Evolutionary conservation across 1,139 yeast genomes (phyloP), one percentile per base, ranked within the genome.

Genomic region (Yamadazyma conglobata): DNA sequence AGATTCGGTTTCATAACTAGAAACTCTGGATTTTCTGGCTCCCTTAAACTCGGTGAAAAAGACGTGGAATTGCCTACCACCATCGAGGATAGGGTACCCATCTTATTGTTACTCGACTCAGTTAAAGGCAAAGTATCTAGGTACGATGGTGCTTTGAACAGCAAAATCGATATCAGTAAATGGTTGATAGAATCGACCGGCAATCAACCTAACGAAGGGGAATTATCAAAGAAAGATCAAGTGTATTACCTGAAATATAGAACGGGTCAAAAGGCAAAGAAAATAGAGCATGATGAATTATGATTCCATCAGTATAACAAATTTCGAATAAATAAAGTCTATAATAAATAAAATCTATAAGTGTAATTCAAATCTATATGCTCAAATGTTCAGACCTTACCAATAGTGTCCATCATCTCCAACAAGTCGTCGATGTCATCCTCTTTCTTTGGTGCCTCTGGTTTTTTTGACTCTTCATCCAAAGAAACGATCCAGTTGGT

Each of bases 401-500:
- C 64, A 22, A 61, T 50, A 30, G 36, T 48, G 37, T 63, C 70
- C 62, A 64, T 60, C 66, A 60, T 56, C 27, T 52, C 59, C 46
- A 60, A 47, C 27, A 63, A 48, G 13, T 54, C 55, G 33, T 60
- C 66, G 25, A 62, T 41, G 34, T 54, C 60, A 21, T 58, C 58
- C 11, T 52, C 42, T 17, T 48, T 34, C 31, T 40, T 18, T n/a
- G n/a, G n/a, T n/a, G n/a, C n/a, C 16, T 46, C 32, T 34, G 36
- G 7, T 31, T 41, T 18, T 44, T 46, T 27, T 38, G 39, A 11
- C 41, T 43, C 28, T 37, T 40, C 11, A 38, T 43, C 16, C 40
- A 39, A 6, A 2, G 44, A 33, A 30, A 50, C 54, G 19, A 81
- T 60, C 85, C 87, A 80, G 25, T 64, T 64, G 2, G 68, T 50